A percentile compares a stretch with the other conserved stretches of the same genome.
Evolutionary conservation across 495 filamentous ascomycete genomes (phyloP).

Genomic region (Glarea lozoyensis): DNA sequence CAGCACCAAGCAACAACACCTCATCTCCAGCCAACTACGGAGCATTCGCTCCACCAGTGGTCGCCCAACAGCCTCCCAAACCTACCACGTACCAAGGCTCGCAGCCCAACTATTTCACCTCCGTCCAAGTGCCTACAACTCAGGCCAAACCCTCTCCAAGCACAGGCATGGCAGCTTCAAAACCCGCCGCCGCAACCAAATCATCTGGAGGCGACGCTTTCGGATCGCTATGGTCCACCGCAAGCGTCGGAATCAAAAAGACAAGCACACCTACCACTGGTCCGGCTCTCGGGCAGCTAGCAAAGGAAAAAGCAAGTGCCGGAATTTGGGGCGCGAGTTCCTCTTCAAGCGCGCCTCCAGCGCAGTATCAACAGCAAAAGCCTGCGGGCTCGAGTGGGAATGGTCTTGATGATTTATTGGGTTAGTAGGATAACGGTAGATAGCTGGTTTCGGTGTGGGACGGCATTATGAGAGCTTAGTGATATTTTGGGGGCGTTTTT

Average conservation of each 20-base stretch:
- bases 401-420: constrained; percentile 58
- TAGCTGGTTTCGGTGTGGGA: no score
- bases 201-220: constrained; percentile 69
- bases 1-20: constrained; percentile 50
- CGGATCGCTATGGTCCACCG: constrained; percentile 72
- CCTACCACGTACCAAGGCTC: constrained; percentile 66
- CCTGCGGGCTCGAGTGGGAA: constrained; percentile 25
- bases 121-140: constrained; percentile 46
- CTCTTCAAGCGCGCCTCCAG: constrained; percentile 29
- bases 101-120: constrained; percentile 91
- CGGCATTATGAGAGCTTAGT: no score
- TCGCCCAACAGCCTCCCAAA: constrained; percentile 35
- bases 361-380: constrained; percentile 29
- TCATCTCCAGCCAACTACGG: constrained; percentile 45
- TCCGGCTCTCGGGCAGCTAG: constrained; percentile 82
- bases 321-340: constrained; percentile 82
- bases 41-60: constrained; percentile 41
- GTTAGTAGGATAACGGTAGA: constrained; percentile 28
- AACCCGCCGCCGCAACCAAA: constrained; percentile 45
- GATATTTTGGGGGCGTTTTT: no score
- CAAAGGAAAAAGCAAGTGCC: constrained; percentile 88
- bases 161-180: constrained; percentile 30
- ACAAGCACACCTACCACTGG: constrained; percentile 44
- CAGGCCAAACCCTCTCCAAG: constrained; percentile 20
- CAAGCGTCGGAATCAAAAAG: constrained; percentile 76